phyloP scores from a whole-genome alignment of 352 stramenopile species.

The Phytophthora chlamydospora region DNA sequence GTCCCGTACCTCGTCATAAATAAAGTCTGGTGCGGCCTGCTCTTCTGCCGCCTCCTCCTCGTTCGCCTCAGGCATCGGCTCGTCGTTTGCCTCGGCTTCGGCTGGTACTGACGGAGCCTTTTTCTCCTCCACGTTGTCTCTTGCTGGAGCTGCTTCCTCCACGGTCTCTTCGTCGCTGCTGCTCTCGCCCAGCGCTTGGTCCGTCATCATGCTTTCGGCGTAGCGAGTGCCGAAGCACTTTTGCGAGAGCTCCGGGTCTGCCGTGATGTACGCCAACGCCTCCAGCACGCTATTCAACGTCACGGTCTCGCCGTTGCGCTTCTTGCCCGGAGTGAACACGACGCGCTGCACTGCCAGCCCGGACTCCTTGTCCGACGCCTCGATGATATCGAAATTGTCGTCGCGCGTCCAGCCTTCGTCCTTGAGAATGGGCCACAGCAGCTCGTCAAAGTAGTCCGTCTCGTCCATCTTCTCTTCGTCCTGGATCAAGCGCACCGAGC shows the following conservation, averaged over 20 bases:
- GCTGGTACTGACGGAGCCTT: slow-evolving; percentile 6
- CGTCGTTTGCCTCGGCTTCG: slow-evolving; percentile 10
- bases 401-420: slow-evolving; percentile 75
- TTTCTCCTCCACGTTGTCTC: slow-evolving; percentile 7
- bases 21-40: slow-evolving; percentile 55
- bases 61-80: slow-evolving; percentile 22
- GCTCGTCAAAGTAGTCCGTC: slow-evolving; percentile 78
- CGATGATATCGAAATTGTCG: slow-evolving; percentile 56
- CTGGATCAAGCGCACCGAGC: slow-evolving; percentile 33
- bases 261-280: slow-evolving; percentile 64
- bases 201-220: slow-evolving; percentile 46
- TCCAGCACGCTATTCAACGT: slow-evolving; percentile 58
- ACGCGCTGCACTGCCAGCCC: slow-evolving; percentile 47
- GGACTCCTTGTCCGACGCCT: slow-evolving; percentile 45
- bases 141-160: slow-evolving; percentile 4
- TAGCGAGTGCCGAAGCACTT: slow-evolving; percentile 82
- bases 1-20: slow-evolving; percentile 81
- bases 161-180: slow-evolving; percentile 31
- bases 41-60: slow-evolving; percentile 26
- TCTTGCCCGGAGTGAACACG: slow-evolving; percentile 41
- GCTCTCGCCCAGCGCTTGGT: slow-evolving; percentile 43
- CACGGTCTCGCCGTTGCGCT: slow-evolving; percentile 24
- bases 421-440: slow-evolving; percentile 80
- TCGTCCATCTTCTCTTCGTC: slow-evolving; percentile 53
- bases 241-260: slow-evolving; percentile 43